Conservation (phyloP, 305 asterid species). For the Fraxinus ornus region DNA sequence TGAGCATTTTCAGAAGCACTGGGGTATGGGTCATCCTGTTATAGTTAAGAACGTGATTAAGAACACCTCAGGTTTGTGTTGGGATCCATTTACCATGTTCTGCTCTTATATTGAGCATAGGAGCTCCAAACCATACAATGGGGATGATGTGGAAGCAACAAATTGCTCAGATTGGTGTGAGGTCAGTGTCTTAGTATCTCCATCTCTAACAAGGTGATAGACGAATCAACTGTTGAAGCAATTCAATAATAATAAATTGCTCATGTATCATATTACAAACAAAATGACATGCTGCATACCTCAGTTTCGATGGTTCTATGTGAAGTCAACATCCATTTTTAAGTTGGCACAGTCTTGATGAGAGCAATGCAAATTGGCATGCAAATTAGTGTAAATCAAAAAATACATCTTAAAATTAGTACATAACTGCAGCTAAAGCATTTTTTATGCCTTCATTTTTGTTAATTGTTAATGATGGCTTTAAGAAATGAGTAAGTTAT, state of each 20-base stretch:
- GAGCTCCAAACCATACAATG: conserved; percentile 45
- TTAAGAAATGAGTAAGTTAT: neutral
- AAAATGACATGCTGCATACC: neutral
- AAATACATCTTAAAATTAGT: neutral
- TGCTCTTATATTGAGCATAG: conserved; percentile 68
- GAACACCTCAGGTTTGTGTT: conserved; percentile 46
- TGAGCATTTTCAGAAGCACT: conserved; percentile 85
- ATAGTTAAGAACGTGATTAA: conserved; percentile 68
- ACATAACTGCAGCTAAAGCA: neutral
- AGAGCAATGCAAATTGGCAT: neutral
- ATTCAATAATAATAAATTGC: neutral
- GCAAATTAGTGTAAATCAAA: neutral
- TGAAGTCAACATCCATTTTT: neutral
- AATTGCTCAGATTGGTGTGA: conserved; percentile 91
- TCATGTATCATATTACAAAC: neutral
- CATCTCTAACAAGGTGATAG: neutral
- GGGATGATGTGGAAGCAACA: conserved; percentile 37
- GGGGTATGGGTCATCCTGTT: conserved; percentile 91
- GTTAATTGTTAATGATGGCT: neutral
- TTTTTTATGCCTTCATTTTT: neutral
- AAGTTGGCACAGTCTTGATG: neutral
- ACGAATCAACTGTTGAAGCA: conserved; percentile 13
- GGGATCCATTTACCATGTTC: conserved; percentile 94
- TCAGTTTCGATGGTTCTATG: neutral
- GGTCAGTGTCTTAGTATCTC: conserved; percentile 46